These are phyloP conservation scores for Kodamaea lidongshanica DNA, from an alignment of 805 yeast genomes.

Conservation along the genomic window DNA sequence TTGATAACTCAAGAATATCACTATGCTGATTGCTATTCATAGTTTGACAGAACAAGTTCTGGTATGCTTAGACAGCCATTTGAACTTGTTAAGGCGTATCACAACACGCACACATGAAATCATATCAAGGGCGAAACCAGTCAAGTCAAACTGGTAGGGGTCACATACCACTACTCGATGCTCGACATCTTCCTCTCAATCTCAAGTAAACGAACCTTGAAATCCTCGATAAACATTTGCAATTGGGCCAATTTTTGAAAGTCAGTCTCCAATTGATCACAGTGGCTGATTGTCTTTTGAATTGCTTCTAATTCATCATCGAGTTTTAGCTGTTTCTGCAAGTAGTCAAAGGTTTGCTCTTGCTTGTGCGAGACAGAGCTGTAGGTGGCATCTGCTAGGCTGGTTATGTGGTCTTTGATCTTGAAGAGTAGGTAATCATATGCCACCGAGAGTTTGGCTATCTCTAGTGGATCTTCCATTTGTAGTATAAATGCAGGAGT, in stretches of 20 bases:
- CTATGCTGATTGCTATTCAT: too few species aligned
- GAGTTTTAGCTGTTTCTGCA: slow-evolving; percentile 20
- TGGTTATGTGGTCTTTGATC: slow-evolving; percentile 50
- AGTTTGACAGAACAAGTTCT: too few species aligned
- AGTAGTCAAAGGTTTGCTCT: slow-evolving; percentile 18
- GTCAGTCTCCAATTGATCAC: slow-evolving; percentile 47
- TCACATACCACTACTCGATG: too few species aligned
- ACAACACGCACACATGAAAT: too few species aligned
- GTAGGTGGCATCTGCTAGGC: slow-evolving; percentile 38
- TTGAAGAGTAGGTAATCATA: slow-evolving; percentile 62
- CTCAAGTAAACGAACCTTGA: slow-evolving; percentile 13
- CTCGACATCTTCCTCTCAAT: too few species aligned
- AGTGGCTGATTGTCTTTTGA: slow-evolving; percentile 34
- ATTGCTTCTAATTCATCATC: slow-evolving; percentile 36
- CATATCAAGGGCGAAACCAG: too few species aligned
- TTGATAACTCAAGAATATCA: too few species aligned
- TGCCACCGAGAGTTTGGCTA: slow-evolving; percentile 52
- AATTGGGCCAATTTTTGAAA: slow-evolving; percentile 51
- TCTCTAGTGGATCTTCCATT: slow-evolving; percentile 51
- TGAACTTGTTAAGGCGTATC: too few species aligned
- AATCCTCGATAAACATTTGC: slow-evolving; percentile 24
- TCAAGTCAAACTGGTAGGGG: too few species aligned
- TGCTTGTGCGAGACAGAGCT: slow-evolving; percentile 29
- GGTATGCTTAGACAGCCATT: too few species aligned
- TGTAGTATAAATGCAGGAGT: too few species aligned